Evolutionary conservation across 257 asterid species (phyloP).

Genomic region (Buddleja alternifolia): DNA sequence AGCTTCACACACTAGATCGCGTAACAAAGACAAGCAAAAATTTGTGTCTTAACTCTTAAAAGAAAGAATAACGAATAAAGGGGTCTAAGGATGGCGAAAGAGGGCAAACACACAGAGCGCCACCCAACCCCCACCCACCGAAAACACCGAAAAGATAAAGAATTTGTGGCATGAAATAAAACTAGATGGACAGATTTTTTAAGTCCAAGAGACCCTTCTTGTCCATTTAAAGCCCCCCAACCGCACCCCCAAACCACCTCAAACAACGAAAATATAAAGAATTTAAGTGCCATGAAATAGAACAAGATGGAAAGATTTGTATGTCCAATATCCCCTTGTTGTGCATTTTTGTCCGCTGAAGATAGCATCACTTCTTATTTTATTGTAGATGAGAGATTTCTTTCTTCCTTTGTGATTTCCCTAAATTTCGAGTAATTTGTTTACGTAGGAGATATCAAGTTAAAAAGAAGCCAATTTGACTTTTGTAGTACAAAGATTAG

Average conservation of each 20-base stretch:
- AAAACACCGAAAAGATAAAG: background rate
- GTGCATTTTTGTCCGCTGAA: background rate
- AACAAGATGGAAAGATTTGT: too few relatives aligned
- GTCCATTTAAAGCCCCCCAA: background rate
- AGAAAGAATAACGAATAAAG: background rate
- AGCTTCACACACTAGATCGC: constrained; percentile 8
- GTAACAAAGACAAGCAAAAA: constrained; percentile 2
- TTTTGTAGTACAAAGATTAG: too few relatives aligned
- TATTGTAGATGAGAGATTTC: background rate
- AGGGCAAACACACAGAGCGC: background rate
- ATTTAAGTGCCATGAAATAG: too few relatives aligned
- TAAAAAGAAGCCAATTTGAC: too few relatives aligned
- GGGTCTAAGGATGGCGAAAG: constrained; percentile 4
- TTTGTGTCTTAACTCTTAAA: background rate
- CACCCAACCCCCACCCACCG: background rate
- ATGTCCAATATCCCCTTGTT: background rate
- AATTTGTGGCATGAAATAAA: background rate
- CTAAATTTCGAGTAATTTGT: too few relatives aligned
- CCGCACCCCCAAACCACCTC: background rate
- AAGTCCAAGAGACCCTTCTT: background rate
- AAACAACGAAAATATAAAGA: background rate
- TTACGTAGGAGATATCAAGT: too few relatives aligned
- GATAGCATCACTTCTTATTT: background rate
- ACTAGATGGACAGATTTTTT: too few relatives aligned
- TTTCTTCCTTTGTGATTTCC: too few relatives aligned